phyloP scores from a whole-genome alignment of 1,284 basidiomycete species.

The Wallemia hederae region DNA sequence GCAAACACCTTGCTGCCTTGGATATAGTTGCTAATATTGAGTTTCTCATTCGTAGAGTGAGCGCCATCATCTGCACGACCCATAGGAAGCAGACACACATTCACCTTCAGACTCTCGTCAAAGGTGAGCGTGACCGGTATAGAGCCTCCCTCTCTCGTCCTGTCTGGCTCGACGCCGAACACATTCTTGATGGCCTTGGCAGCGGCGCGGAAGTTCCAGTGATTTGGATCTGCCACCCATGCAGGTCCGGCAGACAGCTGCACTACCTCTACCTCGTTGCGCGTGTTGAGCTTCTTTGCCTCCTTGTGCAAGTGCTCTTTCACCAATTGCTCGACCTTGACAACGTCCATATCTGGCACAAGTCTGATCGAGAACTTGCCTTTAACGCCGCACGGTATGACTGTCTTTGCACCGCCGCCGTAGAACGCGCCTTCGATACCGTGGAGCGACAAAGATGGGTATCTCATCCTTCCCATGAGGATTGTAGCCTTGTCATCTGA shows the following conservation, averaged over 20 bases:
- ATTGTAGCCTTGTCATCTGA: constrained; percentile 53
- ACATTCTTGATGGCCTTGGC: constrained; percentile 51
- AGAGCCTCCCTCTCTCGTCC: constrained; percentile 79
- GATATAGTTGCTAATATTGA: constrained; percentile 54
- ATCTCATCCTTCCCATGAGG: constrained; percentile 60
- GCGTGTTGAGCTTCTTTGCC: constrained; percentile 53
- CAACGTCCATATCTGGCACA: constrained; percentile 48
- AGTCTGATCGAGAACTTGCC: constrained; percentile 71
- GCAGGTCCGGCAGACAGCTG: constrained; percentile 54
- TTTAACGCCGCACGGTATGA: constrained; percentile 67
- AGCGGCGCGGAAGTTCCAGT: constrained; percentile 90
- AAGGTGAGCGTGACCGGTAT: constrained; percentile 92
- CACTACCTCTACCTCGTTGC: constrained; percentile 43
- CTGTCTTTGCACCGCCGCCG: constrained; percentile 27
- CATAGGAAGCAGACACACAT: constrained; percentile 46
- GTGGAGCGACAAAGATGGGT: constrained; percentile 69
- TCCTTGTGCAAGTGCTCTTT: constrained; percentile 34
- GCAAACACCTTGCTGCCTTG: constrained; percentile 42
- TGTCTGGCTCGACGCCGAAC: constrained; percentile 54
- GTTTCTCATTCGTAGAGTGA: constrained; percentile 85
- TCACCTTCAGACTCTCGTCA: constrained; percentile 44
- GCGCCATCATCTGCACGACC: constrained; percentile 79
- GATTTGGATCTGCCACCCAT: constrained; percentile 46
- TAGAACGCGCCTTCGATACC: constrained; percentile 95
- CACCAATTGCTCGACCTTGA: neutral